Base-by-base conservation (phyloP, 805 yeast species). In the Isabelozyma rhagii region DNA sequence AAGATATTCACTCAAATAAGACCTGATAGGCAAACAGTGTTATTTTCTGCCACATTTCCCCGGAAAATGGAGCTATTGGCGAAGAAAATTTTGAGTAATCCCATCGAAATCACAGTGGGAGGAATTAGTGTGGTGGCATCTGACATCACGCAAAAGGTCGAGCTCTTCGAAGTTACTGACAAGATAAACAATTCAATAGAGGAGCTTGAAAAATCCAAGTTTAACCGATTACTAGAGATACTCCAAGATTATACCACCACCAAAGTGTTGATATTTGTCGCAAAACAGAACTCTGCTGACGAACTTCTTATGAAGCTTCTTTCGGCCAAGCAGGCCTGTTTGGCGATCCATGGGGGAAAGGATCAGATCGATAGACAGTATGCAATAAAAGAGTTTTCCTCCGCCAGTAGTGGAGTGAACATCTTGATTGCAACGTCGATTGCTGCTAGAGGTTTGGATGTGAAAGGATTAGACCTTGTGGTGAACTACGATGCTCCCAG, bases 11-110 rank as follows among this genome's bases (percentile, higher is more conserved):
- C 80, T 13, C 86, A 87, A 38, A 77, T 89, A 2, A 75, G 97
- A 45, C 94, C 94, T 0, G 97, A 92, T 62, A 75, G 87, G 45
- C 98, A 93, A 61, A 87, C 94, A 14, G 93, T 92, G 3, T 68
- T 94, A 25, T 94, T 93, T 63, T 90, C 97, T 9, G 99, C 99
- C 0, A 94, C 99, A 0, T 91, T 94, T 57, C 97, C 97, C 0
- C 71, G 79, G 5, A 85, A 85, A 51, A 80, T 94, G 78, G 96
- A 89, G 60, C 67, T 71, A 2, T 74, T 92, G 54, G 97, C 97
- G 0, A 72, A 80, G 40, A 80, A 82, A 46, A 75, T 87, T 1
- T 67, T 94, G 28, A 53, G 64, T 1, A 71, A 80, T 50, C 96
- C 97, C 0, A 72, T 89, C 1, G 89, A 87, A 56, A 86, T 93